Evolutionary conservation across 208 protist genomes (phyloP), one percentile per base, ranked within the genome.

Genomic region (Leptomonas pyrrhocoris): DNA sequence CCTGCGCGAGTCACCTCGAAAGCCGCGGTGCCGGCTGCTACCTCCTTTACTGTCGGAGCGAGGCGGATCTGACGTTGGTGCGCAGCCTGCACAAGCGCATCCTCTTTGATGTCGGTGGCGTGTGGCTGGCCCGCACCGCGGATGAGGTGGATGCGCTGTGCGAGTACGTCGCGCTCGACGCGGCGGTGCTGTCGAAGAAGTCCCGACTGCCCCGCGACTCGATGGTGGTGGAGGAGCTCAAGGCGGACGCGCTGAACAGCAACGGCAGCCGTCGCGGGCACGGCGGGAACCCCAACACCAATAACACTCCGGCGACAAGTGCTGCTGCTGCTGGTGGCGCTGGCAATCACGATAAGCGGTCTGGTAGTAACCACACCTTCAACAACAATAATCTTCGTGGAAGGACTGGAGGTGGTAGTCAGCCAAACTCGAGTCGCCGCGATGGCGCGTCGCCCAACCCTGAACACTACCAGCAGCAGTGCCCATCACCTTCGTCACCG

Each of bases 191-290:
- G 18, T 84, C 87, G 16, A 80, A 82, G 40, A 83, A 83, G 75
- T 71, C 84, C 13, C 87, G 84, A 16, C 74, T 96, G 19, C 90
- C 90, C 38, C 76, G 83, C 0, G 86, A 93, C 48, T 89, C 85
- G 21, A 88, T 96, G 84, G 87, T 96, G 23, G 83, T 96, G 4
- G 88, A 96, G 77, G 87, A 95, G 66, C 66, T 92, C 15, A 89
- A 90, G 71, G 61, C 73, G 23, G 86, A 87, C 5, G 68, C 77
- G 2, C 21, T 53, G 21, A 64, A 60, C 46, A 31, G 60, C 40
- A 36, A 38, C 18, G 57, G 64, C 4, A 9, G 36, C 16, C 61
- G 67, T 8, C 74, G 76, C 48, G 57, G 67, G 1, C 25, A 60
- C 56, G 31, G 49, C 30, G 73, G 36, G 49, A 60, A 57, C 30